Conservation (phyloP, 768 basidiomycete species). For the Piloderma croceum region DNA sequence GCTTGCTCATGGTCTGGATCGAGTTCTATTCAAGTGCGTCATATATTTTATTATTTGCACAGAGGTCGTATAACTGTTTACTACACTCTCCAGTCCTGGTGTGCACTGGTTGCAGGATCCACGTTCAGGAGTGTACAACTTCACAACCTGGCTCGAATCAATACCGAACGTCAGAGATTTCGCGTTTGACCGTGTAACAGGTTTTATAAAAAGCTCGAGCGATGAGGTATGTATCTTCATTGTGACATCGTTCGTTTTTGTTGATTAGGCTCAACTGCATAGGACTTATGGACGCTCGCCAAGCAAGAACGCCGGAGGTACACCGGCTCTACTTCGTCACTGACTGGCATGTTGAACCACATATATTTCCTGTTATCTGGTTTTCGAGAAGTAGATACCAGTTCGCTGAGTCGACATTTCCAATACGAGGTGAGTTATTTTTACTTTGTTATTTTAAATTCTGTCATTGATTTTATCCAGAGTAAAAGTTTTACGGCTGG, state of each 20-base stretch:
- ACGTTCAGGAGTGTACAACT: conserved; percentile 81
- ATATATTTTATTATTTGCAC: background rate
- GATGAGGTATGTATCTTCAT: conserved; percentile 49
- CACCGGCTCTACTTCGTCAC: conserved; percentile 85
- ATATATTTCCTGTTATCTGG: conserved; percentile 84
- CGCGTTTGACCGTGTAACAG: conserved; percentile 70
- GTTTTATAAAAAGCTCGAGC: conserved; percentile 72
- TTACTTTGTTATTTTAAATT: background rate
- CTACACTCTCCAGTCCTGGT: conserved; percentile 62
- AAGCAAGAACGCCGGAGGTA: conserved; percentile 53
- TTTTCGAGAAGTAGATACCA: conserved; percentile 58
- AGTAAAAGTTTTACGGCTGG: conserved; percentile 65
- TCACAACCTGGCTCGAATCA: conserved; percentile 59
- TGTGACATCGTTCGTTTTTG: background rate
- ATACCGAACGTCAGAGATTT: conserved; percentile 80
- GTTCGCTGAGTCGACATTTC: conserved; percentile 57
- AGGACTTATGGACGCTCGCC: conserved; percentile 67
- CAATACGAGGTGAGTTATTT: conserved; percentile 43
- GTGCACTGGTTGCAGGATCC: conserved; percentile 89
- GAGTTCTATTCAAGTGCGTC: conserved; percentile 72
- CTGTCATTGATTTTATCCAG: conserved; percentile 28
- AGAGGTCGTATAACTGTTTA: background rate
- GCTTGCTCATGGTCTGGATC: conserved; percentile 61
- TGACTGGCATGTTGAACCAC: conserved; percentile 79
- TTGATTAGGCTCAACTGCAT: background rate